Evolutionary conservation across 2,329 filamentous ascomycete species (phyloP).

Genomic region (Byssothecium circinans): DNA sequence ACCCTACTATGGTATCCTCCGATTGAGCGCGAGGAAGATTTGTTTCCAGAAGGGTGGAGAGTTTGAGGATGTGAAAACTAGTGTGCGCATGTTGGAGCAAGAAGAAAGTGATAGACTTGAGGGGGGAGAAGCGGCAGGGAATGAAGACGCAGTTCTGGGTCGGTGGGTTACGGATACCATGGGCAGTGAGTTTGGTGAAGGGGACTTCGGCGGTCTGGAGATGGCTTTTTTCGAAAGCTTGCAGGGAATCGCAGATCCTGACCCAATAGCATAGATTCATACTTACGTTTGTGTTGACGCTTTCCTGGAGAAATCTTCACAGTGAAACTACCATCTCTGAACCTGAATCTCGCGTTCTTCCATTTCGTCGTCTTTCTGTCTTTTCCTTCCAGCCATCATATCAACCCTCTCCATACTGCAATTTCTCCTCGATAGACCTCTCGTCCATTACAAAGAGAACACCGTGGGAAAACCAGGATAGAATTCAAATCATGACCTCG

Average conservation of each 20-base stretch:
- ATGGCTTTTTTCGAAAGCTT: neutral
- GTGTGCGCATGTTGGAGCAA: neutral
- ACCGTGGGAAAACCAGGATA: too few species aligned
- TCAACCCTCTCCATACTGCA: too few species aligned
- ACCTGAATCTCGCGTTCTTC: too few species aligned
- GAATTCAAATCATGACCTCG: too few species aligned
- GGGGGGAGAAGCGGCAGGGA: neutral
- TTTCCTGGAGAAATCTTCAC: too few species aligned
- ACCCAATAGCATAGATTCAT: neutral
- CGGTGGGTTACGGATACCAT: neutral
- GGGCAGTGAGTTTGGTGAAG: neutral
- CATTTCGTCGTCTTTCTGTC: too few species aligned
- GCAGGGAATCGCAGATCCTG: neutral
- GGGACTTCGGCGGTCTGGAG: neutral
- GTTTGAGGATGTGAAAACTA: conserved; percentile 3
- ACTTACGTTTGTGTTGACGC: too few species aligned
- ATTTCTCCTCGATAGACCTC: too few species aligned
- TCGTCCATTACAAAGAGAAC: too few species aligned
- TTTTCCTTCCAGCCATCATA: too few species aligned
- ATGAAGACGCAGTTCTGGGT: neutral
- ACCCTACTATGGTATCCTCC: conserved; percentile 5
- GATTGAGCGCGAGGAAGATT: conserved; percentile 1
- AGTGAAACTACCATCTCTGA: too few species aligned
- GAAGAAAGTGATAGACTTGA: neutral
- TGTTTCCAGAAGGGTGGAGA: conserved; percentile 1